Evolutionary conservation across 2,329 filamentous ascomycete genomes (phyloP).

Genomic region (Calonectria fujianensis): DNA sequence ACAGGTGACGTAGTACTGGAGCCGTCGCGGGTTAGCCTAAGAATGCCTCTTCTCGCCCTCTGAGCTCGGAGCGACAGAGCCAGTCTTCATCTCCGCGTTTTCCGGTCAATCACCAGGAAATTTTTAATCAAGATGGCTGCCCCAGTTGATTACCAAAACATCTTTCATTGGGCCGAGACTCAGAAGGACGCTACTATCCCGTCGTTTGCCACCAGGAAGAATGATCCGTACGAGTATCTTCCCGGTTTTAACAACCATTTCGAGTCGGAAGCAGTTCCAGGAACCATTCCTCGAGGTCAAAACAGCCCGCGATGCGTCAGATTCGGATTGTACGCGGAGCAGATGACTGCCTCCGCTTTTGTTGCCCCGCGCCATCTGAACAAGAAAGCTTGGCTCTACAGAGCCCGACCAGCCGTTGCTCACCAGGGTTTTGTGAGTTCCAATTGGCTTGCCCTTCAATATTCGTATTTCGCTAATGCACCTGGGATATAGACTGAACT

Average conservation of each 20-base stretch:
- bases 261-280: constrained; percentile 66
- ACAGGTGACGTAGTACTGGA: constrained; percentile 19
- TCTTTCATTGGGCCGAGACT: constrained; percentile 77
- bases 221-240: constrained; percentile 71
- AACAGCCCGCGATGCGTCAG: constrained; percentile 65
- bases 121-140: constrained; percentile 15
- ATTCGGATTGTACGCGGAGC: constrained; percentile 64
- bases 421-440: constrained; percentile 54
- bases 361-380: constrained; percentile 56
- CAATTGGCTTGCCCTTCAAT: fast-evolving
- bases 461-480: background rate
- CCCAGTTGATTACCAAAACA: constrained; percentile 66
- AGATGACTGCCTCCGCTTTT: constrained; percentile 63
- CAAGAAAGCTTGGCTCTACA: constrained; percentile 58
- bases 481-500: constrained; percentile 46
- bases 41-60: constrained; percentile 11
- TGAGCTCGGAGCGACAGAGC: no score
- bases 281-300: constrained; percentile 67
- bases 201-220: constrained; percentile 67
- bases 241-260: constrained; percentile 71
- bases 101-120: background rate
- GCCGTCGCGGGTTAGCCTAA: background rate
- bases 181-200: constrained; percentile 74
- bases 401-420: constrained; percentile 56
- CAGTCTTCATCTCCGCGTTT: background rate